phyloP scores from a whole-genome alignment of 1,284 basidiomycete genomes.

The Cryptococcus sp. region DNA sequence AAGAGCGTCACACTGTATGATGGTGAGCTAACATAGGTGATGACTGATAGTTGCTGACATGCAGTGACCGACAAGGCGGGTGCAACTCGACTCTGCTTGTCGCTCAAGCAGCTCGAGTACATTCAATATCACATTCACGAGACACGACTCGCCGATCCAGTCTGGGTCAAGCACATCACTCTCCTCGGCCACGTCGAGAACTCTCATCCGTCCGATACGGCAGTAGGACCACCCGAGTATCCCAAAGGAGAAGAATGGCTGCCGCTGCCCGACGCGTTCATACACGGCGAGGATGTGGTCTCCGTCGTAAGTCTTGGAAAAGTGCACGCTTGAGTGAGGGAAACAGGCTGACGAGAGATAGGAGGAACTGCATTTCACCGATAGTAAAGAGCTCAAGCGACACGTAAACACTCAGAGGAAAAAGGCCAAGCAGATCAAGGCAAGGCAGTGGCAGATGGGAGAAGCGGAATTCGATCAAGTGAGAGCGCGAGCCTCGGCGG shows the following conservation, averaged over 20 bases:
- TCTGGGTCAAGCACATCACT: slow-evolving; percentile 16
- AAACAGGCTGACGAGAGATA: slow-evolving; percentile 1
- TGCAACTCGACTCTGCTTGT: slow-evolving; percentile 61
- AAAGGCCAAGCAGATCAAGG: slow-evolving; percentile 1
- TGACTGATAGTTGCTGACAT: background rate
- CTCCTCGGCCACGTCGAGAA: slow-evolving; percentile 1
- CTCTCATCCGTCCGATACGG: background rate
- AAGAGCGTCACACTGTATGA: slow-evolving; percentile 65
- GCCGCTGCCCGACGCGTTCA: slow-evolving; percentile 12
- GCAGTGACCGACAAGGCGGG: slow-evolving; percentile 52
- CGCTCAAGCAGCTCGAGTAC: slow-evolving; percentile 76
- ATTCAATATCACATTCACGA: slow-evolving; percentile 74
- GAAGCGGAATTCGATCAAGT: background rate
- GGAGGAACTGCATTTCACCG: slow-evolving; percentile 7
- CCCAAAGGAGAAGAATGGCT: slow-evolving; percentile 10
- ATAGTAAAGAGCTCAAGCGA: slow-evolving; percentile 4
- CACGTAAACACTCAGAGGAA: background rate
- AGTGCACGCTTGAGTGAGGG: background rate
- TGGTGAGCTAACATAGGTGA: slow-evolving; percentile 49
- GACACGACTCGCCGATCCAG: slow-evolving; percentile 58
- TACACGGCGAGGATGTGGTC: slow-evolving; percentile 5
- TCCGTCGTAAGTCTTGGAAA: slow-evolving; percentile 10
- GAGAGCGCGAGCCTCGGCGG: slow-evolving; percentile 4
- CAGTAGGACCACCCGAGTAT: slow-evolving; percentile 5
- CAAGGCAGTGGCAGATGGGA: background rate